These are phyloP conservation scores for Aspergillus persii DNA, from an alignment of 2,329 filamentous ascomycete genomes.

Conservation along the genomic window DNA sequence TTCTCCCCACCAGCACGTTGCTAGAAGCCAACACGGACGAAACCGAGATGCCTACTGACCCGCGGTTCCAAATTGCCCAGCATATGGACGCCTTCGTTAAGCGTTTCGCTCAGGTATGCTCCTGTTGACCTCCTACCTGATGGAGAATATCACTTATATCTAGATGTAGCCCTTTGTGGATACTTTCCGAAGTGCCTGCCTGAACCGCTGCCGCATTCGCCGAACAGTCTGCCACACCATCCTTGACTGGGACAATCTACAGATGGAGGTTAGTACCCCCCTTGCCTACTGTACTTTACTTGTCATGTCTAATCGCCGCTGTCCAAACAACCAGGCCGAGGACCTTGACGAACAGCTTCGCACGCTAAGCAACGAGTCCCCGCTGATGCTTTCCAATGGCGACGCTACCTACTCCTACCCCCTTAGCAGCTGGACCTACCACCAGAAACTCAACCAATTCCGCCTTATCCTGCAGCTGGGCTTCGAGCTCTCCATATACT, in stretches of 20 bases:
- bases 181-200: constrained; percentile 77
- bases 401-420: constrained; percentile 66
- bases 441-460: constrained; percentile 86
- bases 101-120: constrained; percentile 48
- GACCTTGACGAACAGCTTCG: constrained; percentile 70
- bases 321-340: constrained; percentile 48
- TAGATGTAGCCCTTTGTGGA: constrained; percentile 69
- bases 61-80: constrained; percentile 68
- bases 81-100: constrained; percentile 69
- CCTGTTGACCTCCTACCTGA: background rate
- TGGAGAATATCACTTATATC: background rate
- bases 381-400: constrained; percentile 53
- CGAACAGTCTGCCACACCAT: constrained; percentile 84
- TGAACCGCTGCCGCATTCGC: constrained; percentile 87
- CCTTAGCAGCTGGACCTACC: constrained; percentile 82
- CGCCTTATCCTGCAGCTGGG: constrained; percentile 85
- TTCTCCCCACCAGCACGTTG: constrained; percentile 68
- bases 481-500: constrained; percentile 90
- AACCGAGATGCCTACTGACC: constrained; percentile 70
- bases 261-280: constrained; percentile 61
- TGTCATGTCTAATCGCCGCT: constrained; percentile 8
- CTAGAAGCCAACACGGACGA: constrained; percentile 73
- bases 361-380: constrained; percentile 58
- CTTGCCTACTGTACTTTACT: background rate
- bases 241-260: constrained; percentile 77